phyloP scores from a whole-genome alignment of 345 rosid species.

The Syzygium aqueum region DNA sequence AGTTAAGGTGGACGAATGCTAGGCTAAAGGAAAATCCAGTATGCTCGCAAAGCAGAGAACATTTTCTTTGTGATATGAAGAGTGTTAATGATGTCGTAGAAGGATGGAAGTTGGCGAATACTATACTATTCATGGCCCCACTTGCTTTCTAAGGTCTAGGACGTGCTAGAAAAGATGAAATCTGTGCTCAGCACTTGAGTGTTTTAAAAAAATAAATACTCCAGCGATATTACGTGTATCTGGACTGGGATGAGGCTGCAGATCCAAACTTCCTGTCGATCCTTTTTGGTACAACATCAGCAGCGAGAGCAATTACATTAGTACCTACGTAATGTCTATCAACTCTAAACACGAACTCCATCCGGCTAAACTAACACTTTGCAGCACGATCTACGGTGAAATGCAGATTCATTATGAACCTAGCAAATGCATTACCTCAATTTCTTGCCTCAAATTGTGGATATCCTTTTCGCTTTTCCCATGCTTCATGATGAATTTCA shows the following conservation, averaged over 20 bases:
- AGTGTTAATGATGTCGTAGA: not conserved
- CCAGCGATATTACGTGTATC: not conserved
- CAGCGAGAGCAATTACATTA: not conserved
- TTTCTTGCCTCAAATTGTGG: constrained; percentile 86
- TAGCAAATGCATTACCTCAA: constrained; percentile 44
- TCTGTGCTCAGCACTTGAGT: not conserved
- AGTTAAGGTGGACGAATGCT: not conserved
- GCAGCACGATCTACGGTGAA: not conserved
- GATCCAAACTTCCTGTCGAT: not conserved
- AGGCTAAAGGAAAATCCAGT: not conserved
- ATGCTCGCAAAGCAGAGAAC: not conserved
- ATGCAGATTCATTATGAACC: not conserved
- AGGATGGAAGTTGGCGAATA: not conserved
- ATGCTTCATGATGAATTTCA: constrained; percentile 95
- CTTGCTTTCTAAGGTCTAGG: not conserved
- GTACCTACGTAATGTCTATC: not conserved
- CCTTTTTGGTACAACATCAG: not conserved
- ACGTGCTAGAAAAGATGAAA: not conserved
- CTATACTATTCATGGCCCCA: not conserved
- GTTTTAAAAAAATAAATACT: not conserved
- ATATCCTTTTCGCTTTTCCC: constrained; percentile 92
- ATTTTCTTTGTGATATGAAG: not conserved
- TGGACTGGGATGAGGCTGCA: not conserved
- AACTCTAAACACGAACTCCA: not conserved
- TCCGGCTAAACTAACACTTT: not conserved